Base-by-base conservation (phyloP, 768 basidiomycete genomes). In the Rhodotorula kratochvilovae region DNA sequence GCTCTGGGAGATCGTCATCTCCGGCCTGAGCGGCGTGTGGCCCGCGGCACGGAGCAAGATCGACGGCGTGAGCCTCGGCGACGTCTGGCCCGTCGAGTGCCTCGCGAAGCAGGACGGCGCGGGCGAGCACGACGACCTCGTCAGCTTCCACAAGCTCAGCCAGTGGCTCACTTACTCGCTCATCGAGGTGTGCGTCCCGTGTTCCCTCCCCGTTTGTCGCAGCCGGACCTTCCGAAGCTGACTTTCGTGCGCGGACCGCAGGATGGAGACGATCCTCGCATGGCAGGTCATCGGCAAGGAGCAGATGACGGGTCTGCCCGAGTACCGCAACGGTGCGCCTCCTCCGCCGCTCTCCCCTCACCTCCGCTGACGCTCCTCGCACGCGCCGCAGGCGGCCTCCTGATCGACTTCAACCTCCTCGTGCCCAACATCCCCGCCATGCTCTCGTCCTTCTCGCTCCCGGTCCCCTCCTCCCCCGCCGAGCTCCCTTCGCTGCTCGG, bases 71-170 rank as follows among this genome's bases (percentile, higher is more conserved):
- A 79, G 89, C 0, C 85, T 98, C 11, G 95, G 95, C 31, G 95
- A 98, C 78, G 93, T 93, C 57, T 98, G 95, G 95, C 89, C 89
- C 0, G 94, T 91, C 74, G 81, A 85, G 10, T 85, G 85, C 0
- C 78, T 84, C 25, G 59, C 63, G 71, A 63, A 63, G 33, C 86
- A 87, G 75, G 88, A 87, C 59, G 74, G 59, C 6, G 88, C 88
- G n/a, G 86, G 87, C 75, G 88, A 87, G 58, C 68, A 46, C 1
- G 88, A 88, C 63, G 84, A 87, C 63, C 83, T 91, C 42, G 91
- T 98, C 13, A 90, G 92, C 1, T 98, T 98, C 84, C 95, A 97
- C 82, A 98, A 99, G 80, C 84, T 99, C 59, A 92, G 91, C 0
- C 89, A 90, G 71, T 99, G 95, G 95, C 84, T 91, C 66, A 89